Percentiles rank a stretch among this genome's conserved stretches.
Conservation (phyloP, 140 eudicot genomes). For the Erigeron philadelphicus region DNA sequence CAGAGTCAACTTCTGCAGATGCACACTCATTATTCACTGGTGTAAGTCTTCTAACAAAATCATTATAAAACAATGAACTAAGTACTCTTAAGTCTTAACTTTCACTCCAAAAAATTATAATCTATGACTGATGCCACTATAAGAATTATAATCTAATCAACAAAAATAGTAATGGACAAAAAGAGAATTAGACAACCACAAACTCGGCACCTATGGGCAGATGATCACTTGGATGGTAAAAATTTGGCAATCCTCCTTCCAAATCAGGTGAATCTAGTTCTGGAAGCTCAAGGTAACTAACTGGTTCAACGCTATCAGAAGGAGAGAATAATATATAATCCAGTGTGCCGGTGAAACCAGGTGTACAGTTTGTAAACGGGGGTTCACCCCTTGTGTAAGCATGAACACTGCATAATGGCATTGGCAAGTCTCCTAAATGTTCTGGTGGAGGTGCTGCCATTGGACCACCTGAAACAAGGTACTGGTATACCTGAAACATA, state of each 20-base stretch:
- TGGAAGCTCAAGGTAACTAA: constrained; percentile 74
- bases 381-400: constrained; percentile 81
- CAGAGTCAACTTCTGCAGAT: too few relatives aligned
- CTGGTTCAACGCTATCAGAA: constrained; percentile 42
- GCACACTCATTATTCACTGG: too few relatives aligned
- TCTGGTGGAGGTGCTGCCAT: constrained; percentile 30
- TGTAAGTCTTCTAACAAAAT: too few relatives aligned
- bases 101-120: not conserved
- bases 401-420: constrained; percentile 63
- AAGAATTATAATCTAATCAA: constrained; percentile 18
- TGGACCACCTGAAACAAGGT: constrained; percentile 59
- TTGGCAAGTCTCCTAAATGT: constrained; percentile 48
- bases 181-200: constrained; percentile 31
- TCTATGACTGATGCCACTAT: not conserved
- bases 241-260: constrained; percentile 75
- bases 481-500: constrained; percentile 69
- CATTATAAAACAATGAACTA: too few relatives aligned
- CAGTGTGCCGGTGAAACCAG: constrained; percentile 77
- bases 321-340: constrained; percentile 75
- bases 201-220: constrained; percentile 93
- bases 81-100: too few relatives aligned
- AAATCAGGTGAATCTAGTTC: constrained; percentile 51
- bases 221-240: constrained; percentile 88
- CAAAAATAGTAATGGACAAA: not conserved
- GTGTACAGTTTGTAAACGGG: constrained; percentile 73